Base-by-base conservation (phyloP, 2,329 filamentous ascomycete species). In the Diaporthe aspalathi region DNA sequence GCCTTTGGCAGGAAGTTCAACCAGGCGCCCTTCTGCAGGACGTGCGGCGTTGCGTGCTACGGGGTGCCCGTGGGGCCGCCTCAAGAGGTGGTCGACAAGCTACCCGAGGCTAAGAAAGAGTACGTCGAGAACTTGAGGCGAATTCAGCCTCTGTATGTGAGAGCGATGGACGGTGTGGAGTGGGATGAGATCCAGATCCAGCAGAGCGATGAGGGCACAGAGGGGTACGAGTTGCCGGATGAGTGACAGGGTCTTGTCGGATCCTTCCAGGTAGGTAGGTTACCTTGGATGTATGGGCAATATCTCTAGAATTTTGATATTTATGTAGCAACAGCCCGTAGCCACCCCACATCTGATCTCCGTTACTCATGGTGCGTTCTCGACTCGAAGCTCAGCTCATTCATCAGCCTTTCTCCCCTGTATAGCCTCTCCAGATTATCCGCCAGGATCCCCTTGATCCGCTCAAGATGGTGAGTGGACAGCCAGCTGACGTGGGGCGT, bases 401-500 rank as follows among this genome's bases (percentile, higher is more conserved):
- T 78, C 9, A 81, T 69, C 53, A 80, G 24, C 5, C 73, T 70
- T 35, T 77, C 73, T 1, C 76, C 78, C 1, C 60, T 73, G 6
- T 76, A 73, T 35, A 79, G 65, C 32, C 75, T 73, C 54, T 75
- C 77, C 9, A 80, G 67, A n/a, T 81, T 81, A 14, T 74, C 69
- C 5, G 77, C 66, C 2, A 81, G 71, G 16, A 81, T 70, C 0
- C 74, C 76, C 16, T 75, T 45, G 1, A 78, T 62, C 14, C 79
- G 75, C 6, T 74, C 67, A 56, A 73, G 72, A 50, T 78, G 74
- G 29, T 63, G 74, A 2, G 74, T 74, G 8, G 79, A 79, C 47
- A 76, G 69, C 76, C 79, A 81, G 12, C 77, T 77, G 17, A 82
- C 70, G 68, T 84, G 82, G 3, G 82, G 82, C 11, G 81, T 79